Evolutionary conservation across 1,284 basidiomycete genomes (phyloP), one percentile per base, ranked within the genome.

Genomic region (Pyrrhoderma lamaoense): DNA sequence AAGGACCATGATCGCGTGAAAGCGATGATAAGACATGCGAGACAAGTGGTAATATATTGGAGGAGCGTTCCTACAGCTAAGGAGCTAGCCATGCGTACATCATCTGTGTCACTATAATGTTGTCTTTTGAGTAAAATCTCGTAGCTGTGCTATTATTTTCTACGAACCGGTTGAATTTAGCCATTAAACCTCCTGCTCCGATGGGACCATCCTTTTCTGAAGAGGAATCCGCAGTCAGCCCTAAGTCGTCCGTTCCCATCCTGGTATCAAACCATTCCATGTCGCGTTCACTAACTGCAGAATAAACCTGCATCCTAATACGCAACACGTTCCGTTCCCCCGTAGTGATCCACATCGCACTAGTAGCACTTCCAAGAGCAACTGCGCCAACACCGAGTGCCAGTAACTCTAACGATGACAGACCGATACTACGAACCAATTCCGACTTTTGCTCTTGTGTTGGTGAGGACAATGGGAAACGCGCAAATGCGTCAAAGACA

Each of bases 131-230:
- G 5, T 31, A 51, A 56, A 50, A 37, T 16, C 52, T 51, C 34
- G 43, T 13, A 39, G 22, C 16, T 1, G n/a, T 42, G 3, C 19
- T 18, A 47, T 40, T 9, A 38, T 37, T 36, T 36, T 2, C 2
- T 8, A 70, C 81, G 60, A 57, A 91, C 93, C 83, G 82, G 22
- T 88, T 80, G 64, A 97, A 97, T 64, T 93, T 91, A 48, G 90
- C 83, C 93, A 97, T 96, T 42, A 97, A 72, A 16, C 94, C 94
- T 53, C 89, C 94, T 45, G 93, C 90, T 54, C 92, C 91, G 49
- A 87, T 68, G 34, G 78, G 74, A 40, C 76, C 75, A 37, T 75
- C 72, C 21, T 75, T 71, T 21, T 73, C 59, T 37, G 70, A 67
- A 51, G 70, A 67, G 53, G 74, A 70, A 11, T 31, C 27, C 11